Evolutionary conservation across 1,284 basidiomycete species (phyloP).

Genomic region (Binderoboletus segoi): DNA sequence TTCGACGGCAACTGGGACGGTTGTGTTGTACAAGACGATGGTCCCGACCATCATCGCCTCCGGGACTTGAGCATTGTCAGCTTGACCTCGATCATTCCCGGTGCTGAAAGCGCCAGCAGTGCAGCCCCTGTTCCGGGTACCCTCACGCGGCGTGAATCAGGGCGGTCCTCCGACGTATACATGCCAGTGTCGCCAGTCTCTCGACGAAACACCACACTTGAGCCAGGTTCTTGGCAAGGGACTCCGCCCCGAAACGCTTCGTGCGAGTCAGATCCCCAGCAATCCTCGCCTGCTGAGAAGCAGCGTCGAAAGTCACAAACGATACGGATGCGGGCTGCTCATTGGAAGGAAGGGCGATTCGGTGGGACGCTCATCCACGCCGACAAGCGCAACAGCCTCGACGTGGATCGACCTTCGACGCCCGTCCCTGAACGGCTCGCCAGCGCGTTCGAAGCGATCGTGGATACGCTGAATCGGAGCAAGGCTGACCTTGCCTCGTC

Average conservation of each 20-base stretch:
- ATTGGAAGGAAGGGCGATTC: constrained; percentile 49
- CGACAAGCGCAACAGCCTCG: constrained; percentile 13
- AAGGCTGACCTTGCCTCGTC: constrained; percentile 16
- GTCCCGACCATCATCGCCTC: constrained; percentile 18
- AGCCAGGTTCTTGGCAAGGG: constrained; percentile 16
- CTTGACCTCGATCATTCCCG: constrained; percentile 18
- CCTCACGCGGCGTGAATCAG: not conserved
- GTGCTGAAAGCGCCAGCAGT: constrained; percentile 6
- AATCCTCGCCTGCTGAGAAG: constrained; percentile 25
- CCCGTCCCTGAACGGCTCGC: constrained; percentile 41
- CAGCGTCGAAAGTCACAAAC: constrained; percentile 46
- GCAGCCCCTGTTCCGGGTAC: constrained; percentile 8
- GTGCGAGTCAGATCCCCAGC: constrained; percentile 2
- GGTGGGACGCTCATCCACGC: constrained; percentile 30
- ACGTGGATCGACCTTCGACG: constrained; percentile 30
- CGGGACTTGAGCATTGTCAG: constrained; percentile 26
- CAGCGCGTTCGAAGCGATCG: constrained; percentile 43
- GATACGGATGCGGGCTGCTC: constrained; percentile 46
- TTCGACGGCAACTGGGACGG: constrained; percentile 30
- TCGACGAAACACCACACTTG: constrained; percentile 5
- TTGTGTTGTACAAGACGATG: constrained; percentile 1
- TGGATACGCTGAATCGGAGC: constrained; percentile 40
- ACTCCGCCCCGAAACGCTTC: not conserved
- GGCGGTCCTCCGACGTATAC: constrained; percentile 2
- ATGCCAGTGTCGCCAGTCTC: constrained; percentile 7